A percentile compares a stretch with the other conserved stretches of the same genome.
These are phyloP conservation scores for Amylocarpus encephaloides DNA, from an alignment of 2,329 filamentous ascomycete genomes.

Conservation along the genomic window DNA sequence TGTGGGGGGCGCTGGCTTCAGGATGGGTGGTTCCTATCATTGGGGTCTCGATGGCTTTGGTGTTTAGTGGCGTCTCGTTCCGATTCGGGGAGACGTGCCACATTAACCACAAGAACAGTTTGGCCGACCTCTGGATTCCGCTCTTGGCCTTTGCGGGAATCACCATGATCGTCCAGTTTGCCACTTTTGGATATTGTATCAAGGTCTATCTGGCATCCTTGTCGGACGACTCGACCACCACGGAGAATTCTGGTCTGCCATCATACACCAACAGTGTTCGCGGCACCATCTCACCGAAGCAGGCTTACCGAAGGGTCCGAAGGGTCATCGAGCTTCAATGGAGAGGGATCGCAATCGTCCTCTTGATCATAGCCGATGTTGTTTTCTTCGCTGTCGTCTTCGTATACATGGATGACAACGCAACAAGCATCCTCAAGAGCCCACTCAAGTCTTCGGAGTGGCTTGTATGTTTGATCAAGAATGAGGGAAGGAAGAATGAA, in stretches of 20 bases:
- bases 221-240: constrained; percentile 63
- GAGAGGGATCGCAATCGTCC: constrained; percentile 83
- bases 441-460: constrained; percentile 53
- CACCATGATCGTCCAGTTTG: constrained; percentile 73
- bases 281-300: constrained; percentile 65
- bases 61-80: constrained; percentile 87
- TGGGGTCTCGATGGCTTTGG: constrained; percentile 68
- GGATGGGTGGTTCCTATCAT: constrained; percentile 81
- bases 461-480: constrained; percentile 62
- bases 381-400: constrained; percentile 92
- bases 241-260: constrained; percentile 65
- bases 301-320: constrained; percentile 79
- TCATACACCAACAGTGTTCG: constrained; percentile 70
- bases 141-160: constrained; percentile 70
- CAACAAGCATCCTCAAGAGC: constrained; percentile 22
- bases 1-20: constrained; percentile 71
- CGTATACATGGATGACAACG: constrained; percentile 72
- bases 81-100: constrained; percentile 87
- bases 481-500: constrained; percentile 52
- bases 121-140: constrained; percentile 86
- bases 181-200: constrained; percentile 87
- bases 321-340: constrained; percentile 89
- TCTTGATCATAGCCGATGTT: constrained; percentile 85
- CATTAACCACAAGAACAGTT: constrained; percentile 80
- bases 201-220: constrained; percentile 88